Evolutionary conservation across 495 filamentous ascomycete species (phyloP).

Genomic region (Trichoderma virens): DNA sequence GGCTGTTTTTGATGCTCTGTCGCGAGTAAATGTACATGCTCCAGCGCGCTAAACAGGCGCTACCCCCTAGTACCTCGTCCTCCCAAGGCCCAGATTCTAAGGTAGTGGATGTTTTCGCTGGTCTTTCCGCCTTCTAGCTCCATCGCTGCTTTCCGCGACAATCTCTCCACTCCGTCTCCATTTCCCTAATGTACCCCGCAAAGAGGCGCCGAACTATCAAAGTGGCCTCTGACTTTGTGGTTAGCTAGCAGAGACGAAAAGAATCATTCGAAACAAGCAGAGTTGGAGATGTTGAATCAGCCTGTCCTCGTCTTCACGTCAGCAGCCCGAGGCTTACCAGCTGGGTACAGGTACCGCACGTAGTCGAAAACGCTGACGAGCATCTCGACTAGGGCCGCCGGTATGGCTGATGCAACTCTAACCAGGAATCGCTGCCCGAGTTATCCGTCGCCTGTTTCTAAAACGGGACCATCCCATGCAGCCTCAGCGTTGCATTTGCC

Average conservation of each 20-base stretch:
- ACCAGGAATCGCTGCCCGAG: background rate
- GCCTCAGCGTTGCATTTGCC: background rate
- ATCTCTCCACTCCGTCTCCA: constrained; percentile 3
- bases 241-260: too few relatives aligned
- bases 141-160: background rate
- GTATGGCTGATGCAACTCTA: background rate
- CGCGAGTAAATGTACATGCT: too few relatives aligned
- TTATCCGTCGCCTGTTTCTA: constrained; percentile 5
- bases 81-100: too few relatives aligned
- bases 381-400: too few relatives aligned
- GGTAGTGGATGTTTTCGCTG: background rate
- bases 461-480: background rate
- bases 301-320: background rate
- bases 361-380: too few relatives aligned
- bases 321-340: too few relatives aligned
- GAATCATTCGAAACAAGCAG: background rate
- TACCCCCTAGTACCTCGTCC: too few relatives aligned
- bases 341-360: too few relatives aligned
- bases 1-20: too few relatives aligned
- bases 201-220: background rate
- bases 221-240: too few relatives aligned
- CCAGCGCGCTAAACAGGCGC: too few relatives aligned
- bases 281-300: too few relatives aligned
- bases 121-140: background rate
- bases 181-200: constrained; percentile 4